These are phyloP conservation scores for Gymnopilus dilepis DNA, from an alignment of 768 basidiomycete species.

Conservation along the genomic window DNA sequence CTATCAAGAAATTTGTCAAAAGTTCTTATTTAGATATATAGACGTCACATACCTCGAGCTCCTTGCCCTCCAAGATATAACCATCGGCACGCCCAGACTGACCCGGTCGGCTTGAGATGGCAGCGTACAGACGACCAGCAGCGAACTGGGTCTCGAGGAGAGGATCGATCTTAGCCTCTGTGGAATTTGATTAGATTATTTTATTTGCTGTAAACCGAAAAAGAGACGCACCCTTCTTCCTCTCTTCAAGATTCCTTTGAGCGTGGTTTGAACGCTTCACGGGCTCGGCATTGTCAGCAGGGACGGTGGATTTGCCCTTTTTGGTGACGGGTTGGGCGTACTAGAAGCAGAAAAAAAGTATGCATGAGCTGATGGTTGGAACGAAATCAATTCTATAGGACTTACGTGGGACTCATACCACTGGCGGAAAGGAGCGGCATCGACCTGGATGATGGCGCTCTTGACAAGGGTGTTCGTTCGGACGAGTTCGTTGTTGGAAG, in stretches of 20 bases:
- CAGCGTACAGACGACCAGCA: conserved; percentile 94
- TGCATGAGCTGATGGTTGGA: neutral
- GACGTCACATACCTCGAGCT: conserved; percentile 78
- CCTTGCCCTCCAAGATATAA: conserved; percentile 97
- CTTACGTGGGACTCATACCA: conserved; percentile 99
- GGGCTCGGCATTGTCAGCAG: conserved; percentile 55
- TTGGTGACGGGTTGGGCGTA: conserved; percentile 96
- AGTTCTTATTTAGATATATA: neutral
- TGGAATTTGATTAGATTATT: conserved; percentile 5
- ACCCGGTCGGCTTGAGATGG: conserved; percentile 93
- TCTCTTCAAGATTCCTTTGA: conserved; percentile 85
- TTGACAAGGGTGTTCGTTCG: conserved; percentile 99
- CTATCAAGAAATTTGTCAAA: conserved; percentile 41
- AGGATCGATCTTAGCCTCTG: conserved; percentile 90
- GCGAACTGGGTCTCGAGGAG: conserved; percentile 89
- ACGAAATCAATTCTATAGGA: conserved; percentile 58
- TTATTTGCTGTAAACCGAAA: neutral
- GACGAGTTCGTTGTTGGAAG: conserved; percentile 99
- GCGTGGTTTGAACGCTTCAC: conserved; percentile 91
- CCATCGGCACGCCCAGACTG: conserved; percentile 97
- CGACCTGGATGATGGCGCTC: conserved; percentile 94
- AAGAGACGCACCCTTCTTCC: conserved; percentile 77
- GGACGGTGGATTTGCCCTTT: conserved; percentile 72
- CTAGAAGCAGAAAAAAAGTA: conserved; percentile 44
- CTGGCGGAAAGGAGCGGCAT: conserved; percentile 98